Evolutionary conservation across 1,139 yeast species (phyloP).

Genomic region (Candida tunisiensis): DNA sequence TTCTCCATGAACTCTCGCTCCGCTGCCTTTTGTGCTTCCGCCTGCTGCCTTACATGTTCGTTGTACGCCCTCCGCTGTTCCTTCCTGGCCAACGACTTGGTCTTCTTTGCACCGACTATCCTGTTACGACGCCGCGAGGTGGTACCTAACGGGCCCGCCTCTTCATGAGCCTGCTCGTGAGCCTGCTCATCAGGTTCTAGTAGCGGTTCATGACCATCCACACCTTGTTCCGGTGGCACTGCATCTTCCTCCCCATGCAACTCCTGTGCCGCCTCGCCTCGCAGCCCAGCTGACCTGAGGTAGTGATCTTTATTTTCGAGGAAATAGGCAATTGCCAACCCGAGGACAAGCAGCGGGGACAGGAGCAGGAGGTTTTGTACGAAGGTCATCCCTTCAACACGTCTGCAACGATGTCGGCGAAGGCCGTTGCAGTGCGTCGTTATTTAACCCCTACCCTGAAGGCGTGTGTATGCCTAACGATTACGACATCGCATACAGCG

Average conservation of each 20-base stretch:
- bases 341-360: too few species aligned
- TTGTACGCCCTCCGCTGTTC: conserved; percentile 17
- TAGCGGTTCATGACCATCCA: too few species aligned
- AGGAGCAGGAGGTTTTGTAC: too few species aligned
- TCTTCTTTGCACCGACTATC: conserved; percentile 17
- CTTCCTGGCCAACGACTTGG: conserved; percentile 14
- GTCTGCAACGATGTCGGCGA: too few species aligned
- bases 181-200: too few species aligned
- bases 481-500: too few species aligned
- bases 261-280: not conserved
- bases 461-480: too few species aligned
- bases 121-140: conserved; percentile 4
- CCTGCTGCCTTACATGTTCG: conserved; percentile 15
- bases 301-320: too few species aligned
- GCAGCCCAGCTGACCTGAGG: conserved; percentile 1
- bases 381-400: too few species aligned
- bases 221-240: not conserved
- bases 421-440: too few species aligned
- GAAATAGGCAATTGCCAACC: too few species aligned
- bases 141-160: not conserved
- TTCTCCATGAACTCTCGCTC: conserved; percentile 10
- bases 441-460: too few species aligned
- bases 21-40: conserved; percentile 10
- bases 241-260: not conserved
- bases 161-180: not conserved